Evolutionary conservation across 805 yeast species (phyloP).

Genomic region (Metschnikowia amazonensis): DNA sequence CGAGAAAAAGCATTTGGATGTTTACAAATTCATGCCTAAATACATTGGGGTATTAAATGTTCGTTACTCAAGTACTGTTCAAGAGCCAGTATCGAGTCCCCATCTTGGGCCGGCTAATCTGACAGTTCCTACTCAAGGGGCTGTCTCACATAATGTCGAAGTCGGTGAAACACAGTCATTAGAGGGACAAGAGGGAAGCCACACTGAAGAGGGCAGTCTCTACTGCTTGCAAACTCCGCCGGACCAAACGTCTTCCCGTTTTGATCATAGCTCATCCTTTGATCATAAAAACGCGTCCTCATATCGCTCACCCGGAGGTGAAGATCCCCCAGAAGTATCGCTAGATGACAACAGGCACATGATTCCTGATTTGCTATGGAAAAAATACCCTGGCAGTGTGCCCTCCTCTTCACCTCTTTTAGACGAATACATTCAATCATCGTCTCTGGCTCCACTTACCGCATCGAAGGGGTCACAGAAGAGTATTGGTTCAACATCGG

Average conservation of each 20-base stretch:
- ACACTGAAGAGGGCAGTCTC: background rate
- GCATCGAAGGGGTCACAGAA: slow-evolving; percentile 12
- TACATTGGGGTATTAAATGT: slow-evolving; percentile 94
- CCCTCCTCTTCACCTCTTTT: slow-evolving; percentile 16
- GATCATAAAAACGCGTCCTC: background rate
- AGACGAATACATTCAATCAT: slow-evolving; percentile 8
- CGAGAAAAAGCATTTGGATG: slow-evolving; percentile 70
- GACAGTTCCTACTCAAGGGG: background rate
- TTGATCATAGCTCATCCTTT: background rate
- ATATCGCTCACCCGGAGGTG: slow-evolving; percentile 3
- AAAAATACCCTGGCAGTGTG: slow-evolving; percentile 46
- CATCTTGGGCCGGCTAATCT: slow-evolving; percentile 9
- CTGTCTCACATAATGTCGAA: background rate
- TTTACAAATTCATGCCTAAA: slow-evolving; percentile 83
- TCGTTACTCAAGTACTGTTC: slow-evolving; percentile 57
- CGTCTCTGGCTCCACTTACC: slow-evolving; percentile 6
- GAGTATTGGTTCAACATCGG: slow-evolving; percentile 32
- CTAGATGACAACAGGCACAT: slow-evolving; percentile 90
- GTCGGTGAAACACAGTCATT: background rate
- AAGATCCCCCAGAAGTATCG: slow-evolving; percentile 70
- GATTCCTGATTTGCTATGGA: slow-evolving; percentile 76
- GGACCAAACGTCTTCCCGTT: background rate
- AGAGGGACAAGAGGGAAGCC: background rate
- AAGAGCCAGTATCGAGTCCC: slow-evolving; percentile 23
- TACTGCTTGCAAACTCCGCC: background rate